Evolutionary conservation across 2,329 filamentous ascomycete genomes (phyloP), one percentile per base, ranked within the genome.

Genomic region (Beauveria brongniartii): DNA sequence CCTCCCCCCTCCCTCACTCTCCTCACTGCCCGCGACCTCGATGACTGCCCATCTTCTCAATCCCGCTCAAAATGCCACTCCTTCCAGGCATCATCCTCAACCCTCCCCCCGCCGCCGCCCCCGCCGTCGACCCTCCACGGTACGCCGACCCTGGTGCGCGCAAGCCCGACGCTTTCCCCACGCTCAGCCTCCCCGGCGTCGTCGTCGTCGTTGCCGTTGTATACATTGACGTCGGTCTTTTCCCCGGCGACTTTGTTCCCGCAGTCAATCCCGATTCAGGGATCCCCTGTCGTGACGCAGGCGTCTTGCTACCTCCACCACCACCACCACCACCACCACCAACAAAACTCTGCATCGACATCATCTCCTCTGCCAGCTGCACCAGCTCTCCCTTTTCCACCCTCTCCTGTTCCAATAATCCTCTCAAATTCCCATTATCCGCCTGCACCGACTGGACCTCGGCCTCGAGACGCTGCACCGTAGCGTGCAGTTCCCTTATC

Each of bases 311-410:
- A 18, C 41, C 7, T 7, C 18, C 26, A 22, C 24, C 40, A 4
- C 52, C 51, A 2, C 55, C 55, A 7, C 9, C 30, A 14, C 44
- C 24, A 26, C 9, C 22, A 28, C 44, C 58, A 41, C 60, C 44
- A 26, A 77, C 74, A 55, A 80, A 74, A 68, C 76, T 48, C 50
- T 52, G 50, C 50, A 93, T 85, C 56, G 80, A 78, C 75, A 94
- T 87, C 86, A 94, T 89, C 76, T 94, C 90, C 72, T 94, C 90
- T 1, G 91, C 90, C 5, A 91, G 82, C 61, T 86, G 83, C 41
- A 94, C 90, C 44, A 94, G 78, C 74, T 93, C 90, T 58, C 89
- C 88, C 78, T 94, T 93, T 75, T 94, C 90, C 22, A 91, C 82
- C 7, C 90, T 82, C 75, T 94, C 90, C 63, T 82, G 79, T 71